phyloP scores from a whole-genome alignment of 768 basidiomycete genomes.

The Suillus subluteus region DNA sequence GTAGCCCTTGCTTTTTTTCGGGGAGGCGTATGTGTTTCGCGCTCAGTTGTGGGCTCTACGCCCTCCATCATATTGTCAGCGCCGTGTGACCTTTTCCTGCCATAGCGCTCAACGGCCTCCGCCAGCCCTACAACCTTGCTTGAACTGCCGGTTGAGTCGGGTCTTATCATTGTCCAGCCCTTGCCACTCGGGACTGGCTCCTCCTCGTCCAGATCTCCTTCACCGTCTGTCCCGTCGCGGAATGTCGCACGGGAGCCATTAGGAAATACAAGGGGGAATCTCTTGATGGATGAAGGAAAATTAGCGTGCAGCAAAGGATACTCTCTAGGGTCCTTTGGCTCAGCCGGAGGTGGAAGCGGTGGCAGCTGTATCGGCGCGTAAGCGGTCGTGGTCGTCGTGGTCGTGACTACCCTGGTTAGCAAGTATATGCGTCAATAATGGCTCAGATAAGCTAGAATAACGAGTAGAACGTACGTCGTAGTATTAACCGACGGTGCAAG shows the following conservation, averaged over 20 bases:
- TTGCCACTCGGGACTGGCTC: constrained; percentile 64
- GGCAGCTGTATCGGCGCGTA: constrained; percentile 89
- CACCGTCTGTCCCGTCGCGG: constrained; percentile 65
- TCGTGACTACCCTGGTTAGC: constrained; percentile 75
- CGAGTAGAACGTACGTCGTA: constrained; percentile 63
- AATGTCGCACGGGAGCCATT: constrained; percentile 82
- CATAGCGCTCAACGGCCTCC: constrained; percentile 86
- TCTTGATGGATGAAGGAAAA: constrained; percentile 72
- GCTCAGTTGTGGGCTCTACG: constrained; percentile 58
- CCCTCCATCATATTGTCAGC: constrained; percentile 72
- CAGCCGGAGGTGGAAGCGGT: constrained; percentile 66
- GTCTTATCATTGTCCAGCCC: constrained; percentile 78
- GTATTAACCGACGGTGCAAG: constrained; percentile 85
- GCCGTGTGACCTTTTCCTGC: constrained; percentile 58
- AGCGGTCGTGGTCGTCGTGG: constrained; percentile 88
- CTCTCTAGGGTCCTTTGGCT: constrained; percentile 76
- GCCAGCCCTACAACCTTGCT: constrained; percentile 62
- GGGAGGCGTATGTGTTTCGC: constrained; percentile 53
- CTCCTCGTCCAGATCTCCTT: constrained; percentile 72
- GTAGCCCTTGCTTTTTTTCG: constrained; percentile 78
- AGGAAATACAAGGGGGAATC: constrained; percentile 80
- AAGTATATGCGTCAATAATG: constrained; percentile 27
- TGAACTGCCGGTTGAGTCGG: constrained; percentile 58
- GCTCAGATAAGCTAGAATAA: constrained; percentile 5
- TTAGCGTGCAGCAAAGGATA: constrained; percentile 79